Percentiles rank a stretch among this genome's conserved stretches.
phyloP scores from a whole-genome alignment of 306 rosid species.

The Begonia loranthoides region DNA sequence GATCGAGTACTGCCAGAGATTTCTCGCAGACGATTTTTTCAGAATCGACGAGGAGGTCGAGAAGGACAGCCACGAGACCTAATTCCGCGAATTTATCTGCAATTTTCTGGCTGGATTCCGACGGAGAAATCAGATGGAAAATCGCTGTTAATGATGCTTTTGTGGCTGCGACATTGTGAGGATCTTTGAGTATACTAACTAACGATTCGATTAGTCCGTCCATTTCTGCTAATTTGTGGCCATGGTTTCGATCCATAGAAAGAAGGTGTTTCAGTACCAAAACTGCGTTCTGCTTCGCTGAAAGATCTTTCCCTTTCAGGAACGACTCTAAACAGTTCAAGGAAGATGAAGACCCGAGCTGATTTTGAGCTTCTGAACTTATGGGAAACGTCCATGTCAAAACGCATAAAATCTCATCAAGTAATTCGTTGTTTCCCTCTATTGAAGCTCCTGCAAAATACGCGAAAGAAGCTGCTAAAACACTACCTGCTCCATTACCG shows the following conservation, averaged over 20 bases:
- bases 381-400: conserved; percentile 42
- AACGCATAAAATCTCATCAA: conserved; percentile 41
- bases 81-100: conserved; percentile 34
- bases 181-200: conserved; percentile 36
- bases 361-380: conserved; percentile 22
- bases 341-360: conserved; percentile 32
- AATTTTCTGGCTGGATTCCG: conserved; percentile 9
- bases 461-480: conserved; percentile 30
- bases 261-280: conserved; percentile 42
- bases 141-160: conserved; percentile 50
- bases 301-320: conserved; percentile 30
- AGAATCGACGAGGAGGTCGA: conserved; percentile 52
- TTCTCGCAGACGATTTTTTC: conserved; percentile 50
- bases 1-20: conserved; percentile 51
- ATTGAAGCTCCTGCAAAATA: conserved; percentile 27
- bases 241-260: conserved; percentile 13
- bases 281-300: conserved; percentile 41
- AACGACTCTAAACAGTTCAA: conserved; percentile 35
- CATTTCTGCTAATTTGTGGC: conserved; percentile 21
- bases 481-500: conserved; percentile 24
- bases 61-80: conserved; percentile 48
- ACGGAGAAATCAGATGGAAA: conserved; percentile 33
- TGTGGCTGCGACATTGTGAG: conserved; percentile 28
- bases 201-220: conserved; percentile 46
- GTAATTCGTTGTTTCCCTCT: conserved; percentile 15